Evolutionary conservation across 106 monocot species (phyloP).

Genomic region (Posidonia australis): DNA sequence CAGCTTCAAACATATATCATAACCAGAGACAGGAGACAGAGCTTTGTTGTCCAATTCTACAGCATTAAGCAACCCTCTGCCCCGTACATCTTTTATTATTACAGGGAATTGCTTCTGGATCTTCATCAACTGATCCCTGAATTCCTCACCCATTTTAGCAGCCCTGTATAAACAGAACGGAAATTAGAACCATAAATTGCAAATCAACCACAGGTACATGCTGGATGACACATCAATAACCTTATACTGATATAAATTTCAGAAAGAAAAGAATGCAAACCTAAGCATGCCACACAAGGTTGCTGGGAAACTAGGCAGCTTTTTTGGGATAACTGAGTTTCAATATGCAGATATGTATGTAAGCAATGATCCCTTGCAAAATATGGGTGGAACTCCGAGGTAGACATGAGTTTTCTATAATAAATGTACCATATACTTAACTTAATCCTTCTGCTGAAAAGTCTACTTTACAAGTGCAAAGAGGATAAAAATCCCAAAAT

Average conservation of each 20-base stretch:
- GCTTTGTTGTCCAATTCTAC: constrained; percentile 55
- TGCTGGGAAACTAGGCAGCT: too few species aligned
- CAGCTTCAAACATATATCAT: constrained; percentile 83
- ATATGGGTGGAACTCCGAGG: too few species aligned
- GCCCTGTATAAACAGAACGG: constrained; percentile 34
- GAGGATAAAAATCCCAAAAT: too few species aligned
- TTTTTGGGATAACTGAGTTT: too few species aligned
- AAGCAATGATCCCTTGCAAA: too few species aligned
- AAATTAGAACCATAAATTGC: background rate
- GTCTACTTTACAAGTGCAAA: too few species aligned
- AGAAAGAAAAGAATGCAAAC: too few species aligned
- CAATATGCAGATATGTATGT: too few species aligned
- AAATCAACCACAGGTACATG: background rate
- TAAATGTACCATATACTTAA: too few species aligned
- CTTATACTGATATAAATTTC: background rate
- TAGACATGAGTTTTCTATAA: too few species aligned
- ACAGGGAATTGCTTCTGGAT: constrained; percentile 64
- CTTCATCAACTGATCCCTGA: constrained; percentile 52
- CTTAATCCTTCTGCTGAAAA: too few species aligned
- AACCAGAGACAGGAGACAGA: constrained; percentile 73
- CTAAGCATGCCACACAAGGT: too few species aligned
- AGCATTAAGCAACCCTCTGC: constrained; percentile 91
- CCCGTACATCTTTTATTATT: constrained; percentile 78
- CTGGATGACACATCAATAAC: background rate
- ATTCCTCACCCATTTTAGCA: constrained; percentile 64